A percentile compares a stretch with the other conserved stretches of the same genome.
These are phyloP conservation scores for Chloromonas sp. DNA, from an alignment of 163 green algal species.

Conservation along the genomic window DNA sequence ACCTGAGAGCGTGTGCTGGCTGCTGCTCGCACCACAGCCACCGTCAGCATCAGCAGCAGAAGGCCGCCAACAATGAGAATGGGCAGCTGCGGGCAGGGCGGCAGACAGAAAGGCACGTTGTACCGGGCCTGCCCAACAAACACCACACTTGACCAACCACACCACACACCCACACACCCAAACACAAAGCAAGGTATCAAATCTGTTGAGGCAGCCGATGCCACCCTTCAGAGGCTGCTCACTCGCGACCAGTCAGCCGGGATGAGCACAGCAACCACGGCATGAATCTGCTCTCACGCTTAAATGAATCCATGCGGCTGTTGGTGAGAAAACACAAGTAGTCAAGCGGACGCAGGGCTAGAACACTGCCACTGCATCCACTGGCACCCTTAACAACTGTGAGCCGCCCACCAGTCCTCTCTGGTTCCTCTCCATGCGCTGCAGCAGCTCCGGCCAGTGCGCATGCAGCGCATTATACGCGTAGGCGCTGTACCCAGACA, in stretches of 20 bases:
- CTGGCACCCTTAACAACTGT: background rate
- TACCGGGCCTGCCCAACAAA: too few species aligned
- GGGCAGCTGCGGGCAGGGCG: slow-evolving; percentile 7
- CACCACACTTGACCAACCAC: background rate
- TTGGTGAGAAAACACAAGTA: background rate
- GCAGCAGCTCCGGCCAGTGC: slow-evolving; percentile 10
- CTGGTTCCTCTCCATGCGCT: slow-evolving; percentile 12
- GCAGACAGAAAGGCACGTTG: too few species aligned
- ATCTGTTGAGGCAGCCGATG: too few species aligned
- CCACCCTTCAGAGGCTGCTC: too few species aligned
- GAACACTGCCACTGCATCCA: background rate
- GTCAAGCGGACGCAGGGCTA: background rate
- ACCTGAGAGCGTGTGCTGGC: background rate
- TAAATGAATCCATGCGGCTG: background rate
- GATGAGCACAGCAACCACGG: too few species aligned
- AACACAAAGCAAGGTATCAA: background rate
- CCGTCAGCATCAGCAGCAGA: slow-evolving; percentile 35
- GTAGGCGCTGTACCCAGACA: background rate
- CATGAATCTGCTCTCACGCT: too few species aligned
- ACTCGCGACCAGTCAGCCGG: too few species aligned
- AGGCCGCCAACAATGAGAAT: slow-evolving; percentile 23
- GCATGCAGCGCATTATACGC: background rate
- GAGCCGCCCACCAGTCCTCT: slow-evolving; percentile 4
- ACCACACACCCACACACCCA: background rate
- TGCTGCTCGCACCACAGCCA: slow-evolving; percentile 33